These are phyloP conservation scores for Ciborinia camelliae DNA, from an alignment of 2,329 filamentous ascomycete genomes.

Conservation along the genomic window DNA sequence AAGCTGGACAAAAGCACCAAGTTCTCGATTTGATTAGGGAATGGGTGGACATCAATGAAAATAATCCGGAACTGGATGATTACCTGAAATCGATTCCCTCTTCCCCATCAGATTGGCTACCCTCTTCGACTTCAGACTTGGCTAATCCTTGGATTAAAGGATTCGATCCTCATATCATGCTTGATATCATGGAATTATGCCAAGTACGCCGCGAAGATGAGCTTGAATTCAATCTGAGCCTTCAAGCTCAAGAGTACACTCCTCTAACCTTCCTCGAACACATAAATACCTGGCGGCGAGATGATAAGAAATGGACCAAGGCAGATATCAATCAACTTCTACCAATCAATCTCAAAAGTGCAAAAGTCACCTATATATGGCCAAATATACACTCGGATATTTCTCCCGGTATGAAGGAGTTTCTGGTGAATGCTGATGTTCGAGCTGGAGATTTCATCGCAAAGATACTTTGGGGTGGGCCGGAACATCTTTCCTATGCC, in stretches of 20 bases:
- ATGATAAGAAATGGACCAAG: background rate
- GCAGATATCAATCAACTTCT: background rate
- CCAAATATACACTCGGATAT: background rate
- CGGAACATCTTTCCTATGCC: background rate
- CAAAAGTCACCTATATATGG: background rate
- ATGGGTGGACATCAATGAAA: background rate
- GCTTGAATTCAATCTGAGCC: background rate
- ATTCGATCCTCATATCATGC: background rate
- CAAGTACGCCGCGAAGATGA: background rate
- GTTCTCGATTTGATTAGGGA: background rate
- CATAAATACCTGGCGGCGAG: background rate
- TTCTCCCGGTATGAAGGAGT: background rate
- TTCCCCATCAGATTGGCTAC: slow-evolving; percentile 3
- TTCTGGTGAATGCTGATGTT: background rate
- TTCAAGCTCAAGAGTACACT: background rate
- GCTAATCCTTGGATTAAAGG: background rate
- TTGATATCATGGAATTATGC: background rate
- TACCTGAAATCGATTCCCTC: background rate
- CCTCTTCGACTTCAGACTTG: background rate
- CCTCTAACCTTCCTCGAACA: background rate
- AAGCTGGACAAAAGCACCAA: background rate
- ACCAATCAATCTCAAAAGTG: background rate
- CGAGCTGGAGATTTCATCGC: slow-evolving; percentile 1
- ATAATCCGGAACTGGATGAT: background rate
- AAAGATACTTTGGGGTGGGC: background rate